Evolutionary conservation across 164 flowering plant genomes (phyloP).

Genomic region (Dillenia suffruticosa): DNA sequence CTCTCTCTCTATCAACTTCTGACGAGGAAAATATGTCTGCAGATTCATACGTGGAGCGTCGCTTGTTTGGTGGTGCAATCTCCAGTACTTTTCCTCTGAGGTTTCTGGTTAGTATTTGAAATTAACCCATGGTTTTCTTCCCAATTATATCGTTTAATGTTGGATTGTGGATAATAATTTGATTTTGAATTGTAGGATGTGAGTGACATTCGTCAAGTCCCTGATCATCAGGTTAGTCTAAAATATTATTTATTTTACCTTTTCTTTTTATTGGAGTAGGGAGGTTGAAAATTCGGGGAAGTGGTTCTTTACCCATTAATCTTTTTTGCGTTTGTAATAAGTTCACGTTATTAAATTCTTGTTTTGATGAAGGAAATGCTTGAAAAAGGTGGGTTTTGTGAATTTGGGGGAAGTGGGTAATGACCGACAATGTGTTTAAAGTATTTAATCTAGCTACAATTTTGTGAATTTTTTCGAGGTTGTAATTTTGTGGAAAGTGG

Average conservation of each 20-base stretch:
- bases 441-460: no score
- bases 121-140: no score
- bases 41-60: slow-evolving; percentile 26
- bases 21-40: slow-evolving; percentile 12
- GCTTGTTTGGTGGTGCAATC: slow-evolving; percentile 74
- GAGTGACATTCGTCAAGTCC: slow-evolving; percentile 77
- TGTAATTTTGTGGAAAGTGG: no score
- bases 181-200: slow-evolving; percentile 50
- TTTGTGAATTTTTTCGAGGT: no score
- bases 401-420: no score
- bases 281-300: no score
- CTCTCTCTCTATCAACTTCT: background rate
- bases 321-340: no score
- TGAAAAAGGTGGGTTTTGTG: no score
- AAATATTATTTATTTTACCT: background rate
- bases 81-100: slow-evolving; percentile 50
- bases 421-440: no score
- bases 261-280: background rate
- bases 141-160: background rate
- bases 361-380: no score
- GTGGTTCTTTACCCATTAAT: no score
- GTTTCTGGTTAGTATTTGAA: slow-evolving; percentile 45
- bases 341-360: no score
- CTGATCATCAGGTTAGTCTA: slow-evolving; percentile 81
- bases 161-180: background rate